A percentile compares a stretch with the other conserved stretches of the same genome.
phyloP scores from a whole-genome alignment of 2,329 filamentous ascomycete genomes.

The Aspergillus quadrilineatus region DNA sequence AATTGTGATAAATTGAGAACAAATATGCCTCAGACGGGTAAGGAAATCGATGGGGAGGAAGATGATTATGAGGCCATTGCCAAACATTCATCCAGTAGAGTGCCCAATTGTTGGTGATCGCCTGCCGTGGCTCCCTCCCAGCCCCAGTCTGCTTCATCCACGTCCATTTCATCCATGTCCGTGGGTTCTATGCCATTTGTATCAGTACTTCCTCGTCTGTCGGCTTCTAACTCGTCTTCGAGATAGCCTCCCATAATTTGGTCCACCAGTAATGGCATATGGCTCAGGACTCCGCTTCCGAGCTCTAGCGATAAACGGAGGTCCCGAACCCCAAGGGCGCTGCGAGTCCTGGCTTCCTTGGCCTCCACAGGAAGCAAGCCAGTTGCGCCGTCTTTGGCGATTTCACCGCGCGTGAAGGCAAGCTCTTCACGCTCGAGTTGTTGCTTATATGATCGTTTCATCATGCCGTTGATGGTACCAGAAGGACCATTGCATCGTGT shows the following conservation, averaged over 20 bases:
- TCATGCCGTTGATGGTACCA: slow-evolving; percentile 67
- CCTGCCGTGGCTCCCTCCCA: slow-evolving; percentile 40
- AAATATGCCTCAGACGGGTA: not conserved
- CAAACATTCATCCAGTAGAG: slow-evolving; percentile 43
- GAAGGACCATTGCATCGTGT: slow-evolving; percentile 60
- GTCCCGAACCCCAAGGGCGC: slow-evolving; percentile 74
- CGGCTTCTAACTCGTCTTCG: slow-evolving; percentile 69
- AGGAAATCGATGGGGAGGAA: slow-evolving; percentile 5
- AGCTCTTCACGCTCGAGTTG: slow-evolving; percentile 76
- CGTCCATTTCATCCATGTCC: slow-evolving; percentile 40
- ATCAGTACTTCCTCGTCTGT: slow-evolving; percentile 36
- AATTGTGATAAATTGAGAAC: slow-evolving; percentile 12
- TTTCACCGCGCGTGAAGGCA: slow-evolving; percentile 68
- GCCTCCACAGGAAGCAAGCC: slow-evolving; percentile 80
- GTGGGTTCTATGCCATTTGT: slow-evolving; percentile 23
- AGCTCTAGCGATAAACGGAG: slow-evolving; percentile 73
- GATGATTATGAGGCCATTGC: slow-evolving; percentile 40
- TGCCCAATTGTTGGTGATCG: slow-evolving; percentile 40
- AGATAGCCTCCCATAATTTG: slow-evolving; percentile 69
- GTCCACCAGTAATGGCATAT: slow-evolving; percentile 73
- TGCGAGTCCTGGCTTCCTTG: slow-evolving; percentile 69
- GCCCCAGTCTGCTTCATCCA: slow-evolving; percentile 38
- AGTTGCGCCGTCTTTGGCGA: slow-evolving; percentile 67
- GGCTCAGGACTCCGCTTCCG: slow-evolving; percentile 70
- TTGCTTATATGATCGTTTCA: slow-evolving; percentile 73